phyloP scores from a whole-genome alignment of 225 moss, liverwort and hornwort species.

The Pleurozium schreberi region DNA sequence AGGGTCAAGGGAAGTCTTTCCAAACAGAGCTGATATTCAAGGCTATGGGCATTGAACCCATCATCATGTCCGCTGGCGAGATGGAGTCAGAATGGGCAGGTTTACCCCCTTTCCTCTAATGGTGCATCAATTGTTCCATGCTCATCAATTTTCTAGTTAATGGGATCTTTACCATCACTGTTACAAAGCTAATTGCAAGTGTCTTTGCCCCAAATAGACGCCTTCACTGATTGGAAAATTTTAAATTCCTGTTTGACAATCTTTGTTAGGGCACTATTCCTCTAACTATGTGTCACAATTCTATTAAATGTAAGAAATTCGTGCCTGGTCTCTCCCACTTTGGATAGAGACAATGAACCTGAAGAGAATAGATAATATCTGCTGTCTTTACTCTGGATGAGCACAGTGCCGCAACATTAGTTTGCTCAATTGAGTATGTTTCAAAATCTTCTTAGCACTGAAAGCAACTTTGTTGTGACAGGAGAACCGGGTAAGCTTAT shows the following conservation, averaged over 20 bases:
- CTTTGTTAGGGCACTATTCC: background rate
- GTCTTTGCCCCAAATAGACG: background rate
- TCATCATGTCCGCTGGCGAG: slow-evolving; percentile 95
- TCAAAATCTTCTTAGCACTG: background rate
- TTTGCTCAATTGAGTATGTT: background rate
- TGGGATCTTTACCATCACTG: background rate
- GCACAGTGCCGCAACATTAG: background rate
- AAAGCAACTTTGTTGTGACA: slow-evolving; percentile 12
- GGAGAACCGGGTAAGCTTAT: slow-evolving; percentile 88
- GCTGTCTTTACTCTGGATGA: background rate
- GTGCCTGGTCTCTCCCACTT: background rate
- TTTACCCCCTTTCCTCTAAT: background rate
- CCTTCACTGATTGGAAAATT: background rate
- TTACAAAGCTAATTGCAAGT: background rate
- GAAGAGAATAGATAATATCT: background rate
- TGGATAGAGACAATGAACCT: background rate
- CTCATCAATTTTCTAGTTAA: background rate
- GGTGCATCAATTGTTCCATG: background rate
- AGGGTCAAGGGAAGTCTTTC: slow-evolving; percentile 97
- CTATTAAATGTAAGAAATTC: background rate
- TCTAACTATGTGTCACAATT: background rate
- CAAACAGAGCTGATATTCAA: slow-evolving; percentile 92
- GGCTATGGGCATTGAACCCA: slow-evolving; percentile 81
- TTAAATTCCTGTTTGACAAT: background rate
- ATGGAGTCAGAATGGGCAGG: slow-evolving; percentile 99